phyloP scores from a whole-genome alignment of 179 eudicot species.

The Silene vulgaris region DNA sequence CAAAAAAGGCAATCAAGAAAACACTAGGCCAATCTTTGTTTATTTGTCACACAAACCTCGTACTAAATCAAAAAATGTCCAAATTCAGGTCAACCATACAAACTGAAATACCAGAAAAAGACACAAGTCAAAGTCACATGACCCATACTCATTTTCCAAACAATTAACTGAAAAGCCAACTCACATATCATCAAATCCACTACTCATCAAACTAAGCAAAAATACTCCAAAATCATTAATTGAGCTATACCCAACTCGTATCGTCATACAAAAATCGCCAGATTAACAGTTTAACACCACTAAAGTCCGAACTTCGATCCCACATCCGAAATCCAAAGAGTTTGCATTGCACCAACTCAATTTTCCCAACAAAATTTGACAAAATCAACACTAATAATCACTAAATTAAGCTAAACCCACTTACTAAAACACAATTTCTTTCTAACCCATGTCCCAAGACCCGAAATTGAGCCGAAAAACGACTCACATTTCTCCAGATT shows the following conservation, averaged over 20 bases:
- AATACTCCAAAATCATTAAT: conserved; percentile 1
- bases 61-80: conserved; percentile 23
- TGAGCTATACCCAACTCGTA: conserved; percentile 1
- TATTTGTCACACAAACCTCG: conserved; percentile 27
- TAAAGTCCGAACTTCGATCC: background rate
- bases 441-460: background rate
- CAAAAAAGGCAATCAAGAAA: conserved; percentile 15
- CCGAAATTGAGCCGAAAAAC: conserved; percentile 1
- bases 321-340: background rate
- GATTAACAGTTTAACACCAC: conserved; percentile 9
- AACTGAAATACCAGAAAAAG: conserved; percentile 11
- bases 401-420: conserved; percentile 7
- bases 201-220: background rate
- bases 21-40: conserved; percentile 24
- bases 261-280: background rate
- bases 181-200: conserved; percentile 1
- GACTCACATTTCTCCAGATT: background rate
- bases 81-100: conserved; percentile 22
- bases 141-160: conserved; percentile 18
- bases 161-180: conserved; percentile 10
- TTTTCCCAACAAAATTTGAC: background rate
- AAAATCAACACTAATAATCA: background rate
- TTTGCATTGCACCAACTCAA: conserved; percentile 12
- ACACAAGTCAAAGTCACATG: conserved; percentile 19
- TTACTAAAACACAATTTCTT: background rate